Conservation (phyloP, 495 filamentous ascomycete species). For the Penicillium coffeae region DNA sequence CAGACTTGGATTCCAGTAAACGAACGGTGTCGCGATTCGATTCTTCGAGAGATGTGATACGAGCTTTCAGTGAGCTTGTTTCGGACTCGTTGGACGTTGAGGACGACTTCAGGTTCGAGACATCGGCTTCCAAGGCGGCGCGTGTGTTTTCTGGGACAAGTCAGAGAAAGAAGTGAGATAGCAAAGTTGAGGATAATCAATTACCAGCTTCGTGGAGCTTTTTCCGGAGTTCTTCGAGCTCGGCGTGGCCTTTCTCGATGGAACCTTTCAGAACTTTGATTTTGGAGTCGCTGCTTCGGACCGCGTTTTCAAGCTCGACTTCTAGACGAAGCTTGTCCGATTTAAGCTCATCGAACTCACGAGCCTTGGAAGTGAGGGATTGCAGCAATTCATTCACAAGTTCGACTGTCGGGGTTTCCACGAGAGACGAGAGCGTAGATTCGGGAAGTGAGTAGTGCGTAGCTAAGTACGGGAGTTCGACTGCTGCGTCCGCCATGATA, state of each 20-base stretch:
- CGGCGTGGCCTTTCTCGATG: conserved; percentile 75
- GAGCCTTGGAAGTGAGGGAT: conserved; percentile 66
- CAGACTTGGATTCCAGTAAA: conserved; percentile 82
- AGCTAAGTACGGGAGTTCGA: conserved; percentile 74
- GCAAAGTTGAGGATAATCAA: conserved; percentile 6
- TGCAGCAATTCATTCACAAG: conserved; percentile 67
- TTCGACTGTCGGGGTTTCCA: conserved; percentile 71
- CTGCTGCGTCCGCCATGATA: conserved; percentile 70
- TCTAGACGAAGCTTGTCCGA: conserved; percentile 81
- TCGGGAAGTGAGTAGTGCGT: conserved; percentile 70
- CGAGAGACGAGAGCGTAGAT: conserved; percentile 57
- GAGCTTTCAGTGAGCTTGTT: conserved; percentile 66
- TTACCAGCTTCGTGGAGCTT: conserved; percentile 80
- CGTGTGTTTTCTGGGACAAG: conserved; percentile 54
- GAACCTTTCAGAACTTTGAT: conserved; percentile 73
- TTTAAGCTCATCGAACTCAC: conserved; percentile 71
- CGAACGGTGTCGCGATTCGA: conserved; percentile 87
- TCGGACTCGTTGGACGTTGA: conserved; percentile 74
- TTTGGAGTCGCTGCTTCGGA: conserved; percentile 75
- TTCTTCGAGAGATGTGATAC: conserved; percentile 79
- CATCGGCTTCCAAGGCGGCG: conserved; percentile 71
- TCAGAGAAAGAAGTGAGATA: conserved; percentile 14
- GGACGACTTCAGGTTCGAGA: conserved; percentile 72
- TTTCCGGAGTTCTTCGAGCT: conserved; percentile 70
- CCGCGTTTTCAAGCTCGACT: conserved; percentile 88